Percentiles rank a stretch among this genome's conserved stretches.
phyloP scores from a whole-genome alignment of 2,329 filamentous ascomycete genomes.

The Aspergillus sergii region DNA sequence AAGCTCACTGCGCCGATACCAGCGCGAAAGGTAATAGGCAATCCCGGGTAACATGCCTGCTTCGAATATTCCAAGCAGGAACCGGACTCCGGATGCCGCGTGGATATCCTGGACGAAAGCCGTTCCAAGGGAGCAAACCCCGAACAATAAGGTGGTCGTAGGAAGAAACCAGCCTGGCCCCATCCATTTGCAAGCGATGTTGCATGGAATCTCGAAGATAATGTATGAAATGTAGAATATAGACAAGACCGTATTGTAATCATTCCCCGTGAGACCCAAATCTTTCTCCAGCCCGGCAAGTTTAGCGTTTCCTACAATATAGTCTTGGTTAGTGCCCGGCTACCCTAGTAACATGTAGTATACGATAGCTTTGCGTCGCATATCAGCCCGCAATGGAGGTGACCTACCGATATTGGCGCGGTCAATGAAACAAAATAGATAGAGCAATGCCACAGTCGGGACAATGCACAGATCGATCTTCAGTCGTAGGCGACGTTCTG shows the following conservation, averaged over 20 bases:
- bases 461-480: conserved; percentile 70
- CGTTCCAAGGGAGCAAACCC: conserved; percentile 64
- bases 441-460: conserved; percentile 66
- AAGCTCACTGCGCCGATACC: conserved; percentile 69
- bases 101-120: conserved; percentile 64
- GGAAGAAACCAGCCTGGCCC: conserved; percentile 75
- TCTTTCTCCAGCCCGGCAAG: conserved; percentile 67
- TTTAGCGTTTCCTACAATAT: conserved; percentile 59
- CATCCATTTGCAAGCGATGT: conserved; percentile 68
- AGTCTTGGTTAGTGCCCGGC: background rate
- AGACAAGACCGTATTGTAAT: conserved; percentile 70
- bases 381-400: background rate
- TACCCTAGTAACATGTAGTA: background rate
- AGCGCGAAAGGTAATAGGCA: conserved; percentile 71
- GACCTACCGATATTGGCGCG: conserved; percentile 67
- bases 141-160: conserved; percentile 63
- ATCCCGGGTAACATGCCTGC: conserved; percentile 74
- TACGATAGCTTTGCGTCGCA: background rate
- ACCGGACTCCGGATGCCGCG: conserved; percentile 62
- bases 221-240: conserved; percentile 75
- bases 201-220: conserved; percentile 70
- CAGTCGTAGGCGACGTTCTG: conserved; percentile 59
- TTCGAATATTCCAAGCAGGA: conserved; percentile 69
- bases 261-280: conserved; percentile 61
- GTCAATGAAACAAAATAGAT: conserved; percentile 74